Evolutionary conservation across 1,139 yeast genomes (phyloP).

Genomic region (Meyerozyma sp.): DNA sequence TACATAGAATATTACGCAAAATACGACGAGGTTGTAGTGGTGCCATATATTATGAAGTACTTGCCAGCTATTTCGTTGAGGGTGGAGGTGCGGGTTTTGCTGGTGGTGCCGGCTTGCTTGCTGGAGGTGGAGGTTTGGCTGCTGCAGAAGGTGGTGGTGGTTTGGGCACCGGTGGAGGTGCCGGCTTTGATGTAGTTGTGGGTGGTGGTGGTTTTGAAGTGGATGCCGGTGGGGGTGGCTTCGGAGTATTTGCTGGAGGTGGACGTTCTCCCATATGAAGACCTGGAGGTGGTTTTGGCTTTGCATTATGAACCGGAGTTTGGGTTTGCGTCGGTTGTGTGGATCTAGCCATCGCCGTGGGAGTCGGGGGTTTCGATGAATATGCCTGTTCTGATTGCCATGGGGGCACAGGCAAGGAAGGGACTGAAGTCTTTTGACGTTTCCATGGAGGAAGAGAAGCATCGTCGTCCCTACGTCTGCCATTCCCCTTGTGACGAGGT

Average conservation of each 20-base stretch:
- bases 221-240: conserved; percentile 5
- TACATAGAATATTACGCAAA: not conserved
- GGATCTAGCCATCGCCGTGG: not conserved
- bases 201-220: conserved; percentile 4
- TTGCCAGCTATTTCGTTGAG: conserved; percentile 1
- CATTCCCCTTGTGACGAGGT: not conserved
- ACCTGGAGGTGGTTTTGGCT: not conserved
- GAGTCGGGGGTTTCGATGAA: not conserved
- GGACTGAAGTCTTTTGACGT: conserved; percentile 1
- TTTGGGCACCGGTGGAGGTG: conserved; percentile 3
- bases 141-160: conserved; percentile 2
- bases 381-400: conserved; percentile 3
- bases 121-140: too few species aligned
- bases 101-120: too few species aligned
- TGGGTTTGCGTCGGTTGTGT: not conserved
- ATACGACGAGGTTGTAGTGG: not conserved
- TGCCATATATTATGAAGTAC: not conserved
- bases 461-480: not conserved
- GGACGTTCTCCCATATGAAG: not conserved
- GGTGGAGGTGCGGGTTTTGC: conserved; percentile 3
- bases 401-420: not conserved
- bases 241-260: not conserved
- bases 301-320: not conserved
- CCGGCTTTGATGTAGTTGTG: conserved; percentile 4
- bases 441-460: conserved; percentile 6